Base-by-base conservation (phyloP, 257 asterid genomes). In the Nicotiana noctiflora region DNA sequence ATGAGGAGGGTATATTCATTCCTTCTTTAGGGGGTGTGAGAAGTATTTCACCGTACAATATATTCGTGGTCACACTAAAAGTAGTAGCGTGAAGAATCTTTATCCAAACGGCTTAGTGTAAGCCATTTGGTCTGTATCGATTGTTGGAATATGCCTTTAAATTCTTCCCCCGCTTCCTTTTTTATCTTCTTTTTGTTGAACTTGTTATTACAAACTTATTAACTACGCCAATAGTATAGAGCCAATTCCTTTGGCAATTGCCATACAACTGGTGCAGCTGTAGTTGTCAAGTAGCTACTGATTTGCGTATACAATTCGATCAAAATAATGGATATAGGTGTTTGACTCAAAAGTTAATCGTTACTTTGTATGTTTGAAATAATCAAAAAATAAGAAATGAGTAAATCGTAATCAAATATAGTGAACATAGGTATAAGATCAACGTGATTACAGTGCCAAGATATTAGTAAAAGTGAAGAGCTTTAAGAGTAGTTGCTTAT, bases 201-300 rank as follows among this genome's bases (percentile, higher is more conserved):
- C 18, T 10, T 37, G 18, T 37, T 10, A n/a, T 67, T 67, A 37
- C 13, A 67, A 66, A 17, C 52, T 32, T 32, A 32, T 66, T 34
- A 66, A 34, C 23, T 66, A 66, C 18, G 51, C 76, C 15, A 34
- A 37, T 37, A 11, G 46, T 7, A 3, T 7, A 8, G 11, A 40
- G 11, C 46, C 46, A 7, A 40, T 40, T 40, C 34, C 12, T 44
- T 21, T 44, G 46, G 46, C 57, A 5, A 34, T 72, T 21, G 23
- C 11, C 37, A 72, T 21, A 44, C 60, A 70, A 21, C 77, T 72
- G 77, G 77, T 23, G 13, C 40, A 46, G 78, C 78, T 72, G 78
- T 72, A 46, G 14, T 13, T 46, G 60, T 46, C 34, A 31, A 31
- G 0, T 31, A 31, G 34, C 0, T 6, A 46, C 59, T 46, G 3